These are phyloP conservation scores for Phaffia rhodozyma DNA, from an alignment of 1,284 basidiomycete genomes.

Conservation along the genomic window DNA sequence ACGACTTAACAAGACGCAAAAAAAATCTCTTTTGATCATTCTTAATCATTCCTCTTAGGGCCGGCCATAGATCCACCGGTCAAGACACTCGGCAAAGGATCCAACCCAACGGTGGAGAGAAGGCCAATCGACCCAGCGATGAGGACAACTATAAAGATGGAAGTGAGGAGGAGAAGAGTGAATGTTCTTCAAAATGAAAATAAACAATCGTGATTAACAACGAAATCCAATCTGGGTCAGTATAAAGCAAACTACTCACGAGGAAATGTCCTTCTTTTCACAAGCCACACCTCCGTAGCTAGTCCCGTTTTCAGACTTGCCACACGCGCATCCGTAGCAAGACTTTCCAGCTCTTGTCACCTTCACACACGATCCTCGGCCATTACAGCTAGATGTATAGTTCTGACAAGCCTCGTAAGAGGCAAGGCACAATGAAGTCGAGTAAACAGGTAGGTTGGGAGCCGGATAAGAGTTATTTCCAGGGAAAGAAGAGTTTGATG, in stretches of 20 bases:
- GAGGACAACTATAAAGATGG: constrained; percentile 39
- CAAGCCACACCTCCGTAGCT: constrained; percentile 61
- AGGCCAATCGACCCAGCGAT: constrained; percentile 54
- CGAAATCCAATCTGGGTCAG: background rate
- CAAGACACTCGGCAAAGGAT: constrained; percentile 56
- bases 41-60: constrained; percentile 1
- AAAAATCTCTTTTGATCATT: background rate
- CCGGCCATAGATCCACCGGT: constrained; percentile 31
- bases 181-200: constrained; percentile 44
- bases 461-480: background rate
- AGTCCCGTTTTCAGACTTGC: constrained; percentile 40
- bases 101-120: constrained; percentile 48
- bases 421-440: constrained; percentile 52
- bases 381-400: constrained; percentile 53
- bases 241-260: constrained; percentile 39
- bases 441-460: constrained; percentile 41
- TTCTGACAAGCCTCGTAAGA: constrained; percentile 47
- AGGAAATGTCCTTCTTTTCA: constrained; percentile 62
- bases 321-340: constrained; percentile 61
- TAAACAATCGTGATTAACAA: background rate
- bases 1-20: too few relatives aligned
- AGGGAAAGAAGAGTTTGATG: background rate
- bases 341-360: constrained; percentile 50
- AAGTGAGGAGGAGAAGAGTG: constrained; percentile 46
- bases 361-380: constrained; percentile 50